These are phyloP conservation scores for Leishmania major DNA, from an alignment of 208 protist genomes.

Conservation along the genomic window DNA sequence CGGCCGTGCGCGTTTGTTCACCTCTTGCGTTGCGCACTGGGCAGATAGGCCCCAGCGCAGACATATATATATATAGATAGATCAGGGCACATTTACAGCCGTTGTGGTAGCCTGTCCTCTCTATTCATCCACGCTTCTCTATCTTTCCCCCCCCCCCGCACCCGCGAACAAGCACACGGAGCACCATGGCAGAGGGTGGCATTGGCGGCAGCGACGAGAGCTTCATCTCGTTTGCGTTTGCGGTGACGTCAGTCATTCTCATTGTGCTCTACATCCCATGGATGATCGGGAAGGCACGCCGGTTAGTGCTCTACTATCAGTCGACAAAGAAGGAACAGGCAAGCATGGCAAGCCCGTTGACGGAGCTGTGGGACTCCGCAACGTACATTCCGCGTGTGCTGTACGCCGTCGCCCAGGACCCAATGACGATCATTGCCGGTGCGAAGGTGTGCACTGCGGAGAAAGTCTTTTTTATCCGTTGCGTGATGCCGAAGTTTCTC, in stretches of 20 bases:
- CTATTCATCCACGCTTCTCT: not conserved
- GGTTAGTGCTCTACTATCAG: constrained; percentile 63
- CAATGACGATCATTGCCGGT: constrained; percentile 57
- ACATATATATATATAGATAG: not conserved
- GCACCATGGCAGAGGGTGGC: constrained; percentile 47
- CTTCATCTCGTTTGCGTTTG: constrained; percentile 90
- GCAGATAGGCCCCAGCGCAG: not conserved
- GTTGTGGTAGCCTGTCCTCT: not conserved
- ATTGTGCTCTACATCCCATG: constrained; percentile 91
- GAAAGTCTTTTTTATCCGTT: constrained; percentile 83
- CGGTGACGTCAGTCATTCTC: constrained; percentile 81
- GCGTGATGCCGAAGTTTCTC: constrained; percentile 84
- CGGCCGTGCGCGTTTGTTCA: no score
- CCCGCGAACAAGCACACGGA: not conserved
- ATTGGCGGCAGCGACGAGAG: constrained; percentile 85
- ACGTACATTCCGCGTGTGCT: constrained; percentile 67
- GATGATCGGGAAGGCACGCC: constrained; percentile 61
- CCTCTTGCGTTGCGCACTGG: not conserved
- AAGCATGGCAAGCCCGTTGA: constrained; percentile 52
- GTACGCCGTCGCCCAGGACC: constrained; percentile 40
- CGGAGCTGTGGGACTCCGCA: constrained; percentile 67
- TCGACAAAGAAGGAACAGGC: constrained; percentile 53
- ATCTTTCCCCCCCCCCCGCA: no score
- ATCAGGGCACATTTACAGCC: not conserved
- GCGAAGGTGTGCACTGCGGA: constrained; percentile 71